Conservation (phyloP, 1,284 basidiomycete species). For the Inonotus hispidus region DNA sequence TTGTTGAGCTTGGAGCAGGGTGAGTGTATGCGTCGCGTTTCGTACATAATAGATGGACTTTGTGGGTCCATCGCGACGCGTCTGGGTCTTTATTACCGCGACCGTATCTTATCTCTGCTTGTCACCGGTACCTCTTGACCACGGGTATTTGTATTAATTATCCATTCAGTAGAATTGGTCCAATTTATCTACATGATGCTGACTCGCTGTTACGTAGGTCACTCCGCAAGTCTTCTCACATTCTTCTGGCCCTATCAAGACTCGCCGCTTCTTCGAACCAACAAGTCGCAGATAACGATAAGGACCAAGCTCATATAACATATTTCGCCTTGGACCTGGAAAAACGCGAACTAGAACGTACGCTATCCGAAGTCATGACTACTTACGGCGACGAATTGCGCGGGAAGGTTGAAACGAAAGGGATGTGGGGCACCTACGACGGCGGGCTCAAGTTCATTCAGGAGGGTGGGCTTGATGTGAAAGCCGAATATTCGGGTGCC, state of each 20-base stretch:
- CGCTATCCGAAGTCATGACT: constrained; percentile 65
- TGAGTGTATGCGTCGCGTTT: constrained; percentile 39
- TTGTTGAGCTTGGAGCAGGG: constrained; percentile 88
- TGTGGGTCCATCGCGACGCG: constrained; percentile 13
- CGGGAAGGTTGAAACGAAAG: constrained; percentile 72
- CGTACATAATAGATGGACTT: constrained; percentile 2
- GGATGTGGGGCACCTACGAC: constrained; percentile 88
- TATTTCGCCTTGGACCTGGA: constrained; percentile 96
- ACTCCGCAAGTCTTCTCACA: constrained; percentile 85
- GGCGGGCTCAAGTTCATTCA: constrained; percentile 68
- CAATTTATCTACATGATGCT: neutral
- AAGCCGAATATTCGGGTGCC: neutral
- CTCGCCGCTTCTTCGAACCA: constrained; percentile 32
- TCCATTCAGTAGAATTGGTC: neutral
- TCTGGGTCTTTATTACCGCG: constrained; percentile 6
- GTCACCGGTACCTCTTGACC: constrained; percentile 2
- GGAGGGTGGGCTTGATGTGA: constrained; percentile 45
- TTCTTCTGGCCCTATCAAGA: constrained; percentile 71
- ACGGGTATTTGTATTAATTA: too few relatives aligned
- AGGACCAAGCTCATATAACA: constrained; percentile 40
- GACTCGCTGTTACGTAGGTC: constrained; percentile 43
- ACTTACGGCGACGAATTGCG: constrained; percentile 58
- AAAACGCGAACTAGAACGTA: constrained; percentile 78
- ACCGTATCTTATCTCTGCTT: constrained; percentile 19
- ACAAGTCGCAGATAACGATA: constrained; percentile 7